Evolutionary conservation across 1,284 basidiomycete species (phyloP).

Genomic region (Cryptococcus sp.): DNA sequence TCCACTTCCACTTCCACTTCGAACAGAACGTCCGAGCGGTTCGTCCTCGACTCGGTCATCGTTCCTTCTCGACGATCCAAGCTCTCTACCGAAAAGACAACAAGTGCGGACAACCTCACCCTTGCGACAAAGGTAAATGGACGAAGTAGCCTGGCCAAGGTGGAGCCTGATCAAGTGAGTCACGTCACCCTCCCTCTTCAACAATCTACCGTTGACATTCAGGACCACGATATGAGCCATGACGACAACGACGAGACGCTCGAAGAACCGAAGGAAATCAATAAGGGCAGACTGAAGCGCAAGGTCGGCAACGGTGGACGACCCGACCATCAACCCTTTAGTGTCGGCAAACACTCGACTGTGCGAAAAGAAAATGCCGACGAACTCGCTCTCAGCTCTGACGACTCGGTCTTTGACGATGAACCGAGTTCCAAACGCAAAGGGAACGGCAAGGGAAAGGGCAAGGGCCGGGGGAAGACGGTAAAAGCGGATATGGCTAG

Average conservation of each 20-base stretch:
- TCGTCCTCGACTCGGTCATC: slow-evolving; percentile 23
- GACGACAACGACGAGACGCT: not conserved
- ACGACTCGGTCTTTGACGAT: slow-evolving; percentile 1
- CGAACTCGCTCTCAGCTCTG: slow-evolving; percentile 4
- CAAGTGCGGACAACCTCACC: slow-evolving; percentile 35
- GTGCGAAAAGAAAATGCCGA: slow-evolving; percentile 1
- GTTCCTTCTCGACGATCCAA: slow-evolving; percentile 26
- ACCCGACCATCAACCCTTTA: slow-evolving; percentile 11
- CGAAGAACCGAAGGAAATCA: not conserved
- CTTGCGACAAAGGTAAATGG: slow-evolving; percentile 13
- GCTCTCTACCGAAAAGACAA: slow-evolving; percentile 34
- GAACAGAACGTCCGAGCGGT: not conserved
- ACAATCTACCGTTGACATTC: no score
- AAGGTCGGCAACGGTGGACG: slow-evolving; percentile 1
- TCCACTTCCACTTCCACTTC: no score
- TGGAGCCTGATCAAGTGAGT: not conserved
- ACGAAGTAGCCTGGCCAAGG: slow-evolving; percentile 1
- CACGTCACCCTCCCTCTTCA: not conserved
- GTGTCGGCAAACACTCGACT: slow-evolving; percentile 7
- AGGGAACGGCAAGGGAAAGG: slow-evolving; percentile 9
- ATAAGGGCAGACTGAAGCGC: not conserved
- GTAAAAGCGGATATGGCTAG: slow-evolving; percentile 11
- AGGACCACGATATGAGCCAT: no score
- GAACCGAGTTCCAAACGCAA: not conserved
- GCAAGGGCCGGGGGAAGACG: slow-evolving; percentile 10